Base-by-base conservation (phyloP, 192 early-diverging fungal genomes). In the Coemansia aciculifera region DNA sequence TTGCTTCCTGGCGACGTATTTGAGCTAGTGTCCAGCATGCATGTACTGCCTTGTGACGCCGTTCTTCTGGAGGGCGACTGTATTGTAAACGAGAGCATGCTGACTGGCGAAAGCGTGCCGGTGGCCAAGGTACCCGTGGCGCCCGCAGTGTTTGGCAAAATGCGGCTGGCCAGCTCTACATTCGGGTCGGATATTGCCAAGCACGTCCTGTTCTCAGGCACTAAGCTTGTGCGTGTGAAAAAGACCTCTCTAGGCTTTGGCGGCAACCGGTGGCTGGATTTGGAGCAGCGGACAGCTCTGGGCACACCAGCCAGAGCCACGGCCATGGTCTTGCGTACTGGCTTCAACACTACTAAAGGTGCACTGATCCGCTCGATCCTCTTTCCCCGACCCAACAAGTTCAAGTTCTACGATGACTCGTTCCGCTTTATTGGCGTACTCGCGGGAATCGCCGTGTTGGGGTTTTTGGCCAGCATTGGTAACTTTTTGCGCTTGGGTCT, bases 331-430 rank as follows among this genome's bases (percentile, higher is more conserved):
- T 87, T 98, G 15, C 86, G 97, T 37, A 93, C 92, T 5, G 95
- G 96, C 0, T 97, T 98, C 74, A 97, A 96, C 78, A 97, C 98
- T 0, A 92, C 95, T 29, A 99, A 98, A 74, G 98, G 98, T 44
- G 89, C 94, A 3, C 80, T 99, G 24, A 87, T 98, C 31, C 90
- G 98, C 1, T 96, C 93, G 34, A 98, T 99, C 79, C 84, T 98
- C 39, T 98, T 96, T 73, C 98, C 97, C 1, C 95, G 95, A 67
- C 97, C 96, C 23, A 94, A 95, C 78, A 92, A 89, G 56, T 97
- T 98, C 74, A 90, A 94, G 78, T 98, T 97, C 79, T 96, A 97
- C 80, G 88, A 90, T n/a, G 98, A 99, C 70, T 93, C 96, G 31
- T 95, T 98, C 84, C 86, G 91, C 27, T 99, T 98, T 67, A 95